A percentile compares a stretch with the other conserved stretches of the same genome.
Evolutionary conservation across 495 filamentous ascomycete species (phyloP).

Genomic region (Cercophora samala): DNA sequence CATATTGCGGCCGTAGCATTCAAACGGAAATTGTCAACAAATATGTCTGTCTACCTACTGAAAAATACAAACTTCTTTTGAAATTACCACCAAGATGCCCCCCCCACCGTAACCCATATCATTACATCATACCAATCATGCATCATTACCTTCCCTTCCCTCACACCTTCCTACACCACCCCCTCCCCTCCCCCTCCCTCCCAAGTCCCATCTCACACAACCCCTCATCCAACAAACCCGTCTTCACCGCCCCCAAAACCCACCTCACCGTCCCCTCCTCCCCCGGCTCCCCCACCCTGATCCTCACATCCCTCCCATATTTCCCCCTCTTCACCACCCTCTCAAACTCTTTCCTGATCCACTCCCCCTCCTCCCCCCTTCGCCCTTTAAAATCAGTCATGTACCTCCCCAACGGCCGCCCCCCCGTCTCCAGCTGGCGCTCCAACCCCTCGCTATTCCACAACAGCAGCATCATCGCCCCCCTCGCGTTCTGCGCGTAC

Average conservation of each 20-base stretch:
- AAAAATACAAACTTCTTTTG: too few species aligned
- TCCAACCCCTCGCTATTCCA: not conserved
- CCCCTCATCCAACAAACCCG: slow-evolving; percentile 4
- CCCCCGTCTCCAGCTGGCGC: not conserved
- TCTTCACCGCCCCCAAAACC: not conserved
- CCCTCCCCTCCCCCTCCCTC: not conserved
- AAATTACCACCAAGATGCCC: too few species aligned
- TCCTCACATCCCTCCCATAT: not conserved
- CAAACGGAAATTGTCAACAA: too few species aligned
- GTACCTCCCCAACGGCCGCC: not conserved
- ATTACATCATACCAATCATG: not conserved
- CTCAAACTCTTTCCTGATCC: not conserved
- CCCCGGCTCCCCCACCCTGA: not conserved
- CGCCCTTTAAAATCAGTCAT: not conserved
- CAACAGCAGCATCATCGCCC: not conserved
- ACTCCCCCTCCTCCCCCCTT: not conserved
- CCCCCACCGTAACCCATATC: not conserved
- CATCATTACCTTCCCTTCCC: not conserved
- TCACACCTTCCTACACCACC: not conserved
- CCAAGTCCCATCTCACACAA: not conserved
- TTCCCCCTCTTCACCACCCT: not conserved
- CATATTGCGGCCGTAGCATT: too few species aligned
- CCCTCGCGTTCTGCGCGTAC: not conserved
- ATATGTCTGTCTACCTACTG: too few species aligned
- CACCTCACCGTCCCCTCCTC: not conserved